phyloP scores from a whole-genome alignment of 495 filamentous ascomycete genomes.

The Penicillium desertorum region DNA sequence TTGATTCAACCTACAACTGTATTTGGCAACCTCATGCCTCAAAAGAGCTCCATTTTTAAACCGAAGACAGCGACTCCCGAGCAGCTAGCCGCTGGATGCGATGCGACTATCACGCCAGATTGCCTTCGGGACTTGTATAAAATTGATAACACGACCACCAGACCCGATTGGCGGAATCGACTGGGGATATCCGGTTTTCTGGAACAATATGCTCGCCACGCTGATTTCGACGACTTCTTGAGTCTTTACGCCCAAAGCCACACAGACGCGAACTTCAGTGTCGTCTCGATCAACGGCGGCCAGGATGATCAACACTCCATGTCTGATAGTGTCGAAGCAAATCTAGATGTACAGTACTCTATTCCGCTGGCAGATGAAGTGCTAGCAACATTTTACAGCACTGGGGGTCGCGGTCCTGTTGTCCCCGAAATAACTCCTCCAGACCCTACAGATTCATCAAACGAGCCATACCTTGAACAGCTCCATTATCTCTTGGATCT shows the following conservation, averaged over 20 bases:
- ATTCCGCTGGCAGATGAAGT: conserved; percentile 59
- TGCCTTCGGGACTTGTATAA: conserved; percentile 63
- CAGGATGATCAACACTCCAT: conserved; percentile 48
- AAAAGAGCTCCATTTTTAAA: conserved; percentile 24
- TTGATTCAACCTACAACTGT: conserved; percentile 58
- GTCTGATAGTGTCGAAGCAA: conserved; percentile 55
- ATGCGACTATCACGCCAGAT: conserved; percentile 51
- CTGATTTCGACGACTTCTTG: conserved; percentile 57
- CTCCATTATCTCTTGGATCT: conserved; percentile 64
- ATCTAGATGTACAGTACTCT: conserved; percentile 71
- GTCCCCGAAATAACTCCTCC: conserved; percentile 53
- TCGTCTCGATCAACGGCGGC: conserved; percentile 60
- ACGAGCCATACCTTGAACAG: conserved; percentile 84
- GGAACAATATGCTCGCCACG: conserved; percentile 61
- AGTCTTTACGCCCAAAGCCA: conserved; percentile 50
- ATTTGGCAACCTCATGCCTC: conserved; percentile 42
- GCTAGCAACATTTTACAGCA: conserved; percentile 62
- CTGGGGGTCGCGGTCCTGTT: conserved; percentile 60
- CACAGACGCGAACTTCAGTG: conserved; percentile 58
- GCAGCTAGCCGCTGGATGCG: conserved; percentile 43
- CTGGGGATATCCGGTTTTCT: conserved; percentile 71
- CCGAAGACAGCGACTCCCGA: conserved; percentile 27
- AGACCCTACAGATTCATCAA: conserved; percentile 47
- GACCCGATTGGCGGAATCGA: conserved; percentile 41
- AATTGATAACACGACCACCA: conserved; percentile 46